Evolutionary conservation across 768 basidiomycete species (phyloP).

Genomic region (Lentinula sp.): DNA sequence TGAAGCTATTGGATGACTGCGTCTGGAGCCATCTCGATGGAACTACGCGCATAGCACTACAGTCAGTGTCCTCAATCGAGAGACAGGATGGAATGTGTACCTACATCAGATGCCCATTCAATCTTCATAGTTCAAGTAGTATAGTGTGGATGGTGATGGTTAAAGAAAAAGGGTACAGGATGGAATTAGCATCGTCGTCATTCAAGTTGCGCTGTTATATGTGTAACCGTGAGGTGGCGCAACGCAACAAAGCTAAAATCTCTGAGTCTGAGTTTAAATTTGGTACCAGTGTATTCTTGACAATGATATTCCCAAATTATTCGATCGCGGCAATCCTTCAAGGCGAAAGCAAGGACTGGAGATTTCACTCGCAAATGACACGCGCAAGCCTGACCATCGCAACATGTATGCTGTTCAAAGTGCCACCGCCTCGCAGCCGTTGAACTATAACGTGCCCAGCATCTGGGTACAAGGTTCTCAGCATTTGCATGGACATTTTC

Average conservation of each 20-base stretch:
- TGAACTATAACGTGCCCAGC: background rate
- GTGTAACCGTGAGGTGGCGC: background rate
- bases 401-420: background rate
- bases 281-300: background rate
- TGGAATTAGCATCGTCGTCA: background rate
- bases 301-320: background rate
- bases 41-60: constrained; percentile 21
- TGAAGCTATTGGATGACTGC: constrained; percentile 43
- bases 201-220: background rate
- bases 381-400: background rate
- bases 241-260: background rate
- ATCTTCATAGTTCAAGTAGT: constrained; percentile 36
- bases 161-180: background rate
- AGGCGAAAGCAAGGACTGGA: no score
- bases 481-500: background rate
- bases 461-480: background rate
- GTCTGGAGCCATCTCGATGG: constrained; percentile 35
- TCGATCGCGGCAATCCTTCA: no score
- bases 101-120: constrained; percentile 44
- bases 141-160: background rate
- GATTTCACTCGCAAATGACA: background rate
- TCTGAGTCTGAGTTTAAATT: background rate
- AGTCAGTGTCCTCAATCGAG: background rate
- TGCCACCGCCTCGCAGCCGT: background rate
- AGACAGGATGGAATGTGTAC: constrained; percentile 5